Evolutionary conservation across 371 early-diverging fungal species (phyloP).

Genomic region (Amoeboaphelidium protococcarum): DNA sequence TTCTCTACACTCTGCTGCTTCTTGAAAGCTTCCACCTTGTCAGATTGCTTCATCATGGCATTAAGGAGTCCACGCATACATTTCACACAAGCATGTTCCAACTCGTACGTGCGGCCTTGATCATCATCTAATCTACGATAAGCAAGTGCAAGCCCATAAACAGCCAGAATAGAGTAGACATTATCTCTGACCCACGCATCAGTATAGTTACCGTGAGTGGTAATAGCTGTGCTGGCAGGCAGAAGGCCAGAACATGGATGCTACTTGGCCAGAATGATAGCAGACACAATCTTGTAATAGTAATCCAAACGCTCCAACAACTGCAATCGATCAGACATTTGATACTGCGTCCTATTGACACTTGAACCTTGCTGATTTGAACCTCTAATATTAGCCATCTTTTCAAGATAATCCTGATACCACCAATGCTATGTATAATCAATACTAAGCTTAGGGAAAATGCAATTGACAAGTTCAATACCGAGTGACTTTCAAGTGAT

Average conservation of each 20-base stretch:
- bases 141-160: conserved; percentile 53
- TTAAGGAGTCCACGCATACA: conserved; percentile 52
- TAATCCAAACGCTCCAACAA: conserved; percentile 27
- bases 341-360: no score
- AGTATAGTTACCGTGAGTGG: conserved; percentile 46
- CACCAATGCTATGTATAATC: no score
- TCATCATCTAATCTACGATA: conserved; percentile 58
- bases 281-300: conserved; percentile 40
- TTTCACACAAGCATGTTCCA: conserved; percentile 59
- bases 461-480: no score
- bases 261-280: conserved; percentile 46
- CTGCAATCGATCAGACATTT: no score
- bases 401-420: no score
- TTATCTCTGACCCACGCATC: conserved; percentile 87
- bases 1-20: conserved; percentile 36
- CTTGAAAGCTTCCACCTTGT: conserved; percentile 55
- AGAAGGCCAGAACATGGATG: conserved; percentile 55
- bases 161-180: conserved; percentile 69
- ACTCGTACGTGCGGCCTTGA: conserved; percentile 48
- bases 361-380: no score
- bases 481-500: no score
- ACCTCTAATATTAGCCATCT: no score
- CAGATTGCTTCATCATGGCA: conserved; percentile 60
- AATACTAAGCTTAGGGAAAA: no score
- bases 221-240: conserved; percentile 66